phyloP scores from a whole-genome alignment of 163 green algal genomes.

The Chlorella variabilis region DNA sequence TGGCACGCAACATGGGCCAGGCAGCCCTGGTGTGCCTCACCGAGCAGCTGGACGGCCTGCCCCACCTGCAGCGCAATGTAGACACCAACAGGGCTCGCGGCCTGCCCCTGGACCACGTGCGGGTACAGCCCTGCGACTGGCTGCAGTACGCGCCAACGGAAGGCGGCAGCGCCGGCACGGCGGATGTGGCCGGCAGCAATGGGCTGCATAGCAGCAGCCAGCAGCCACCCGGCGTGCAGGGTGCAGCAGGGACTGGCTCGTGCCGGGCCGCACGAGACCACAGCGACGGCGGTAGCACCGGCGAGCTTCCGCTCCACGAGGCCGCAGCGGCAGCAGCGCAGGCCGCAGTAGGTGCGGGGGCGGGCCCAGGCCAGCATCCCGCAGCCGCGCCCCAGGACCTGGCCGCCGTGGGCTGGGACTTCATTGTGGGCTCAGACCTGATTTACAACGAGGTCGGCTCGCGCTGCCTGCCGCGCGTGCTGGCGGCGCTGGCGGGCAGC shows the following conservation, averaged over 20 bases:
- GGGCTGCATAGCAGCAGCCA: not conserved
- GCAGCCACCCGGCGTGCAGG: too few species aligned
- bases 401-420: conserved; percentile 51
- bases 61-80: conserved; percentile 58
- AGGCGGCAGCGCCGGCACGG: not conserved
- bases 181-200: not conserved
- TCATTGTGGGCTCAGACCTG: conserved; percentile 65
- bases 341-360: not conserved
- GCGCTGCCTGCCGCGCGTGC: conserved; percentile 47
- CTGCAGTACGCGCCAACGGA: not conserved
- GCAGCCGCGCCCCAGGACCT: not conserved
- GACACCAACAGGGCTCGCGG: conserved; percentile 44
- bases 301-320: not conserved
- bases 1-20: conserved; percentile 58
- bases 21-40: conserved; percentile 56
- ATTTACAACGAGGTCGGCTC: conserved; percentile 65
- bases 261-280: not conserved
- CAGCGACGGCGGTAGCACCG: not conserved
- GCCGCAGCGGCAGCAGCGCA: not conserved
- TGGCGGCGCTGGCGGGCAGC: conserved; percentile 36
- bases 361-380: not conserved
- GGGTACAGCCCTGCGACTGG: conserved; percentile 54
- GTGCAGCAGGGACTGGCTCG: not conserved
- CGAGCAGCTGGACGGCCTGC: conserved; percentile 60
- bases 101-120: conserved; percentile 32